Evolutionary conservation across 768 basidiomycete genomes (phyloP).

Genomic region (Melanogaster broomeanus): DNA sequence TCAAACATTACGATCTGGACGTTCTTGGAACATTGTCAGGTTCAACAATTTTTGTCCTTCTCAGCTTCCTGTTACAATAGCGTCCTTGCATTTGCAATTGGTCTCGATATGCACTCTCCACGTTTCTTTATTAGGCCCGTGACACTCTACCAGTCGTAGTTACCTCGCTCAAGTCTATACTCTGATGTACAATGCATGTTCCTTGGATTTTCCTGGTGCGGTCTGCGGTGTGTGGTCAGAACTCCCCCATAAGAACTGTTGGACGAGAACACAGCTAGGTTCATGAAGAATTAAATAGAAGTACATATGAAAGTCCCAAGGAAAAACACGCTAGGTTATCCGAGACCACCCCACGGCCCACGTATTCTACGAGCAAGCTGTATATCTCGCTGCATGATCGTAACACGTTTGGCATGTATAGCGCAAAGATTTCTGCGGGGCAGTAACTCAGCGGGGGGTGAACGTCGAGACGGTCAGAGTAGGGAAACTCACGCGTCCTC

Average conservation of each 20-base stretch:
- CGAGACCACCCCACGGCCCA: constrained; percentile 82
- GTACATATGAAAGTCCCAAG: not conserved
- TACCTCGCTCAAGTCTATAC: constrained; percentile 18
- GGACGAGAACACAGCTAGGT: not conserved
- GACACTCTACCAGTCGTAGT: constrained; percentile 8
- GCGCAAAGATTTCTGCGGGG: constrained; percentile 87
- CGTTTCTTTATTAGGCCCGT: constrained; percentile 13
- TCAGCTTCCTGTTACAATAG: not conserved
- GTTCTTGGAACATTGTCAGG: constrained; percentile 11
- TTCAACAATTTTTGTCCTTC: constrained; percentile 4
- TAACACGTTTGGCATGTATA: constrained; percentile 97
- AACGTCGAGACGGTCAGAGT: not conserved
- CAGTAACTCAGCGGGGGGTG: constrained; percentile 2
- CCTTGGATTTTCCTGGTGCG: constrained; percentile 17
- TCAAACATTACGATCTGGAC: constrained; percentile 19
- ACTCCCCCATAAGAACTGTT: not conserved
- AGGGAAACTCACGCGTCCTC: constrained; percentile 88
- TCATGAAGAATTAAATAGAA: not conserved
- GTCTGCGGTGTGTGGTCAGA: not conserved
- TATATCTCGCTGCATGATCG: constrained; percentile 96
- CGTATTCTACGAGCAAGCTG: constrained; percentile 95
- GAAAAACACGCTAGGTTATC: constrained; percentile 31
- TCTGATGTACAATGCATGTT: constrained; percentile 30
- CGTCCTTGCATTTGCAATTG: constrained; percentile 18
- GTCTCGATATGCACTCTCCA: constrained; percentile 9